These are phyloP conservation scores for Solanum etuberosum DNA, from an alignment of 257 asterid genomes.

Conservation along the genomic window DNA sequence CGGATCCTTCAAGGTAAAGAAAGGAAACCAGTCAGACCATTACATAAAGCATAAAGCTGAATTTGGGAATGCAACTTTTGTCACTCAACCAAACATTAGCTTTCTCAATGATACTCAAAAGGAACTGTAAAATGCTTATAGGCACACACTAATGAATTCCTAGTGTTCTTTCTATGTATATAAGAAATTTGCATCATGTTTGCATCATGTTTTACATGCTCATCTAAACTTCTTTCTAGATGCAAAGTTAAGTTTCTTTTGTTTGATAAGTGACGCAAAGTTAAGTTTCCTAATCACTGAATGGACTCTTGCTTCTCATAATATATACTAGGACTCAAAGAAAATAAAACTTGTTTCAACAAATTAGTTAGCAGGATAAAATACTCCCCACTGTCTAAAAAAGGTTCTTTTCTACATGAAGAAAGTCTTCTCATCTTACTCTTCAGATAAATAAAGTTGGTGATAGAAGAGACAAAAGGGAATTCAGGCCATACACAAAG, in stretches of 20 bases:
- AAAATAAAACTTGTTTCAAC: background rate
- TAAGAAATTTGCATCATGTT: background rate
- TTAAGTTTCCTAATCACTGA: background rate
- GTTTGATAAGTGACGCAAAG: background rate
- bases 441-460: background rate
- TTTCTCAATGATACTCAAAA: background rate
- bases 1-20: slow-evolving; percentile 62
- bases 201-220: background rate
- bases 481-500: background rate
- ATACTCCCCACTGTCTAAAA: background rate
- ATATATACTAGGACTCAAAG: background rate
- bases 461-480: background rate
- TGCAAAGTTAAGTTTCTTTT: background rate
- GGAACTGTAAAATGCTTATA: background rate
- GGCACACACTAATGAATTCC: background rate
- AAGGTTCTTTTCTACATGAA: background rate
- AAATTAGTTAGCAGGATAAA: background rate
- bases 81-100: background rate
- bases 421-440: background rate
- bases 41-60: background rate
- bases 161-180: background rate
- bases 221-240: background rate
- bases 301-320: background rate
- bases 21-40: background rate
- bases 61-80: background rate